Conservation (phyloP, 2,329 filamentous ascomycete genomes). For the Colletotrichum coccodes region DNA sequence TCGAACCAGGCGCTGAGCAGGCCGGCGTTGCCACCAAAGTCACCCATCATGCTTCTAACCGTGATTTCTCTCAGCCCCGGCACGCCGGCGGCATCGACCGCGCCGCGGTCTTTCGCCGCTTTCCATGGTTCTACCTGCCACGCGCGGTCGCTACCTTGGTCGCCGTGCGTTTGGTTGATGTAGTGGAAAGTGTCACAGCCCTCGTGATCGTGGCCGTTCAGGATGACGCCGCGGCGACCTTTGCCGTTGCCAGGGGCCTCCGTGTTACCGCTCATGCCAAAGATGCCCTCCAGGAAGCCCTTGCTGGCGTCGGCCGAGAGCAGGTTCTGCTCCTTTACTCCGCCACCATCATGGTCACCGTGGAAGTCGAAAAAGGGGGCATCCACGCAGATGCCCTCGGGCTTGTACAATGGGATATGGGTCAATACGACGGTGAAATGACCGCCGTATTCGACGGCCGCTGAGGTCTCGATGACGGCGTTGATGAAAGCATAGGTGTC, state of each 20-base stretch:
- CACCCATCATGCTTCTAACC: conserved; percentile 98
- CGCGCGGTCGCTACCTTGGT: conserved; percentile 48
- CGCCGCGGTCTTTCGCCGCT: conserved; percentile 50
- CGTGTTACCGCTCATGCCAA: conserved; percentile 76
- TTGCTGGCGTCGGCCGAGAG: conserved; percentile 78
- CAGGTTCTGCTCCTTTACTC: conserved; percentile 91
- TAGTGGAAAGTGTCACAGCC: conserved; percentile 93
- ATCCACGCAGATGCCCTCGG: conserved; percentile 84
- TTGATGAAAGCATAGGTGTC: conserved; percentile 84
- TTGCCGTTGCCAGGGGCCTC: conserved; percentile 68
- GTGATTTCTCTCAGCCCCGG: conserved; percentile 88
- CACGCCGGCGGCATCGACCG: conserved; percentile 54
- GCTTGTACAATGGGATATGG: conserved; percentile 91
- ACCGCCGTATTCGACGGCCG: conserved; percentile 68
- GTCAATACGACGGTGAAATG: conserved; percentile 88
- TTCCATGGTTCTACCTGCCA: conserved; percentile 64
- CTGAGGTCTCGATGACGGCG: conserved; percentile 70
- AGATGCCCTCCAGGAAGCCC: conserved; percentile 85
- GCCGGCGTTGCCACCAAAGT: conserved; percentile 91
- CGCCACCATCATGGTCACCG: conserved; percentile 67
- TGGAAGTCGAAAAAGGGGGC: conserved; percentile 86
- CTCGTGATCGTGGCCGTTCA: conserved; percentile 95
- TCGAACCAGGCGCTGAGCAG: conserved; percentile 93
- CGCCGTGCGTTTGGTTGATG: conserved; percentile 69
- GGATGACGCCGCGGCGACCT: conserved; percentile 79